Base-by-base conservation (phyloP, 2,329 filamentous ascomycete genomes). In the Lasiodiplodia hormozganensis region DNA sequence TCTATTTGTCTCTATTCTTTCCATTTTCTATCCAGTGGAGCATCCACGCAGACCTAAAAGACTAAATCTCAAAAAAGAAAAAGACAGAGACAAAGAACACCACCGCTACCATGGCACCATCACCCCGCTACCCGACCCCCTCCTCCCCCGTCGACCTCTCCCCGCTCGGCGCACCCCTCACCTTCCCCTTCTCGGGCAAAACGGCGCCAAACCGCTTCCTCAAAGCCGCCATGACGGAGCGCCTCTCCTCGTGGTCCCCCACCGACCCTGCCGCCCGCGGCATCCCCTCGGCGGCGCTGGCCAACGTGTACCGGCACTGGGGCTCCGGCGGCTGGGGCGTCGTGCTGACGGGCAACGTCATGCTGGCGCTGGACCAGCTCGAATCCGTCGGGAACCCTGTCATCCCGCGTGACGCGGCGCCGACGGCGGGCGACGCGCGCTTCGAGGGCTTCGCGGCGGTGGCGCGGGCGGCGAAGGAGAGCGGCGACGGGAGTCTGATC, bases 211-310 rank as follows among this genome's bases (percentile, higher is more conserved):
- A 91, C 75, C 83, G 88, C n/a, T 88, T 91, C 73, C 76, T 91
- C 71, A 92, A 92, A 77, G 88, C 82, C 6, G 86, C 90, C 52
- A 91, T 92, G 89, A 87, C 86, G 2, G 90, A 92, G 75, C 81
- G 85, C 8, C 79, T 91, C 16, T 86, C 88, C 0, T 87, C 85
- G 5, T 92, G 87, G 87, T 82, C 86, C 69, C 80, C 85, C 7
- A 83, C 83, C 28, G 82, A 87, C 68, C 72, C 86, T 10, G 77
- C 83, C 25, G 82, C 82, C 3, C 84, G 89, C 52, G 85, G 86
- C 28, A 78, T 89, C 4, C 85, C 87, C 7, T 82, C 82, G 14
- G 82, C 84, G 70, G 80, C 85, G 67, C 85, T 85, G 65, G 79
- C 88, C 51, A 91, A 91, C 77, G 81, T 83, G 60, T 80, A 80